Conservation (phyloP, 2,329 filamentous ascomycete species). For the Xylariaceae sp. region DNA sequence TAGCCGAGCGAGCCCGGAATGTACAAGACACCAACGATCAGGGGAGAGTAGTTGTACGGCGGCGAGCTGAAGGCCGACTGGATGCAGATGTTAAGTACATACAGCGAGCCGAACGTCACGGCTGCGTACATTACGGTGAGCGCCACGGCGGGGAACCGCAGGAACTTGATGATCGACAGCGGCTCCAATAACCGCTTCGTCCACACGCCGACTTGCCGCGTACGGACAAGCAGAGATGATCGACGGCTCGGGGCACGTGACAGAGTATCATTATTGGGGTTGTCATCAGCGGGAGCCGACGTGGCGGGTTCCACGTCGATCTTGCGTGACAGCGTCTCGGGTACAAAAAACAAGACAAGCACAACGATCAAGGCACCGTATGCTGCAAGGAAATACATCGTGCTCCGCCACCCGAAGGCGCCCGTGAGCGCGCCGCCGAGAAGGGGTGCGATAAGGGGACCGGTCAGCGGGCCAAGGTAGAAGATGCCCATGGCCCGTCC, state of each 20-base stretch:
- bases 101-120: slow-evolving; percentile 71
- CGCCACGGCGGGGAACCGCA: slow-evolving; percentile 69
- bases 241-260: slow-evolving; percentile 57
- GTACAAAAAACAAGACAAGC: slow-evolving; percentile 57
- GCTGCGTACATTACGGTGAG: slow-evolving; percentile 70
- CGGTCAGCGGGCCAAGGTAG: slow-evolving; percentile 72
- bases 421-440: slow-evolving; percentile 70
- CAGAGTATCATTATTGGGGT: slow-evolving; percentile 21
- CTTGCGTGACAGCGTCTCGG: slow-evolving; percentile 56
- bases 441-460: slow-evolving; percentile 71
- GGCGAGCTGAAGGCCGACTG: slow-evolving; percentile 62
- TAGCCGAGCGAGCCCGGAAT: slow-evolving; percentile 74
- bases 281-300: neutral
- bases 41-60: slow-evolving; percentile 65
- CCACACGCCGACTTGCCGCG: slow-evolving; percentile 49
- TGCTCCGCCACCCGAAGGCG: slow-evolving; percentile 67
- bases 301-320: slow-evolving; percentile 20
- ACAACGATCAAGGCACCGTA: slow-evolving; percentile 60
- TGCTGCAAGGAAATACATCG: slow-evolving; percentile 71
- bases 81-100: slow-evolving; percentile 72
- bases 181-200: slow-evolving; percentile 66
- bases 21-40: slow-evolving; percentile 72
- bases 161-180: slow-evolving; percentile 63
- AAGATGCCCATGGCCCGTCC: slow-evolving; percentile 79
- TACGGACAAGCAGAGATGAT: slow-evolving; percentile 56